These are phyloP conservation scores for Echites panduratus DNA, from an alignment of 257 asterid genomes.

Conservation along the genomic window DNA sequence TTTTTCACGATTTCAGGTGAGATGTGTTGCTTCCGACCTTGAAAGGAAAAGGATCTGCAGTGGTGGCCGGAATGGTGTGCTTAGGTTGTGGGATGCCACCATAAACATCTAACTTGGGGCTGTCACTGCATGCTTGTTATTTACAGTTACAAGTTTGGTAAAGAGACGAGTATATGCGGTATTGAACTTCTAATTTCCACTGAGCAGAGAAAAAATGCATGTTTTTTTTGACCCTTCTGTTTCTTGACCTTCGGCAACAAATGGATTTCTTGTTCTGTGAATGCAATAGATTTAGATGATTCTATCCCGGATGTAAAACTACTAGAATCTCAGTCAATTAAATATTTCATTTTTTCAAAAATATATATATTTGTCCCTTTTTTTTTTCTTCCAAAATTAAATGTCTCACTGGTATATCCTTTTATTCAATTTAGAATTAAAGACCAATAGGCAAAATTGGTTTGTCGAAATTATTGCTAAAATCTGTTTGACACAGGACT, in stretches of 20 bases:
- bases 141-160: not conserved
- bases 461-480: no score
- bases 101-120: constrained; percentile 50
- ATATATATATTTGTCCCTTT: no score
- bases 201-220: not conserved
- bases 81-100: constrained; percentile 98
- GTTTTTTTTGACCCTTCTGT: not conserved
- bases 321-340: not conserved
- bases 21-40: constrained; percentile 81
- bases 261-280: not conserved
- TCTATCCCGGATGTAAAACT: not conserved
- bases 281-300: not conserved
- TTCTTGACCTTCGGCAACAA: not conserved
- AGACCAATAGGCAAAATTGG: no score
- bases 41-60: constrained; percentile 91
- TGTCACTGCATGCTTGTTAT: not conserved
- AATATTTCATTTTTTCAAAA: no score
- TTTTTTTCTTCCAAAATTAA: no score
- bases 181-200: constrained; percentile 3
- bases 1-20: constrained; percentile 49
- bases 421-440: no score
- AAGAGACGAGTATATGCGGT: not conserved
- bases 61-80: constrained; percentile 90
- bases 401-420: no score
- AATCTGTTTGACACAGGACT: no score